Evolutionary conservation across 371 early-diverging fungal genomes (phyloP), one percentile per base, ranked within the genome.

Genomic region (Zychaea mexicana): DNA sequence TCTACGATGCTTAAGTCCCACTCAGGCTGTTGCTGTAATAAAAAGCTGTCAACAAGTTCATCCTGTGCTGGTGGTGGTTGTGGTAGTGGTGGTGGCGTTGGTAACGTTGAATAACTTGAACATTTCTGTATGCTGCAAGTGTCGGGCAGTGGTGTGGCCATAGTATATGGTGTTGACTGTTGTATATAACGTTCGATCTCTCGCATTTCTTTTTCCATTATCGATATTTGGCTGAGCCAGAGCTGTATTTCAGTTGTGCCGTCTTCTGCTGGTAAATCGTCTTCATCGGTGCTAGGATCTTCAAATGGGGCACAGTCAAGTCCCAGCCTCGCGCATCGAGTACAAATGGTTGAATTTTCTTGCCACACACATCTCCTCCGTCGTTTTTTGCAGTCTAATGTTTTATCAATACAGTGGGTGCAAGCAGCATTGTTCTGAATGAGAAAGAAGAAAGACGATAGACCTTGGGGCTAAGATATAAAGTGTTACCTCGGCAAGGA

Each of bases 1-100:
- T 62, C 49, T 8, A 62, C 62, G n/a, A 67, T 17, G 19, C 56
- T 52, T 27, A 67, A 42, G 4, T 67, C 52, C 67, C 67, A 67
- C 45, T 62, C 52, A 15, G 22, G 45, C 9, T 58, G 38, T 13
- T 42, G 42, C 1, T 42, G 42, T 42, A 42, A 42, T 7, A 42
- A 42, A 42, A 42, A 42, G 15, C 6, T 42, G n/a, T 42, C n/a
- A 42, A n/a, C 5, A 15, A 42, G n/a, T 42, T 42, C 42, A 12
- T 42, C 13, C n/a, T 15, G 13, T 42, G 17, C n/a, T 42, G 13
- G 13, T 42, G 15, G 15, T 36, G 36, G 15, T n/a, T 36, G 36
- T 42, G 4, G 42, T 42, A 0, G 42, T 17, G n/a, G 42, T 42
- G 0, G 13, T 42, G 15, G 4, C n/a, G n/a, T 15, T 42, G 13